Base-by-base conservation (phyloP, 306 rosid species). In the Casuarina equisetifolia region DNA sequence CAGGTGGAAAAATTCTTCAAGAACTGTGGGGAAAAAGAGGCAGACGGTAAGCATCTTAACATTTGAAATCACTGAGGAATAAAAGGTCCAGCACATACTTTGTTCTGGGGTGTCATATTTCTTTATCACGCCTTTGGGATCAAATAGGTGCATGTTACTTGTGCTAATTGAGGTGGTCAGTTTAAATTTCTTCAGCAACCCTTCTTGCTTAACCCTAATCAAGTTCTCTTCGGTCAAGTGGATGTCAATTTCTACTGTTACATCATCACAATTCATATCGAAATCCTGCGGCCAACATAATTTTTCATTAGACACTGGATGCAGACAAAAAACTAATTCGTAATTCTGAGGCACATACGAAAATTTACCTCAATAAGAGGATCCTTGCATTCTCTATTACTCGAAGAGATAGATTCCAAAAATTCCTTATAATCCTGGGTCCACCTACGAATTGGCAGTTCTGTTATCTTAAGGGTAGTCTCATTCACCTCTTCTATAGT, bases 361-460 rank as follows among this genome's bases (percentile, higher is more conserved):
- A 9, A 81, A 44, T 32, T 45, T 84, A 95, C 98, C 88, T 90
- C 93, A 46, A 95, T 88, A 50, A 92, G 83, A 46, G 92, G 92
- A 79, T 95, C 97, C 74, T 95, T 95, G 78, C 88, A 84, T 32
- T 82, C 86, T 4, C 81, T 97, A 76, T 91, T 91, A 66, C 94
- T 94, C 9, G 77, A 85, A 44, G 97, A 86, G 40, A 91, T 74
- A 76, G 95, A 88, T 75, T 90, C 97, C 45, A 95, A 87, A 48
- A 89, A 95, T 72, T 91, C 92, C 89, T 92, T 95, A 50, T 91
- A 95, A 77, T 95, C 98, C 81, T 92, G 94, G 44, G 98, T 95
- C 98, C 98, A 95, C 82, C 87, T 85, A 69, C 96, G 93, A 3
- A 95, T 73, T 12, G 98, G 97, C 70, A 95, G 83, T 86, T 95